These are phyloP conservation scores for Trifolium subterraneum DNA, from an alignment of 306 rosid species.

Conservation along the genomic window DNA sequence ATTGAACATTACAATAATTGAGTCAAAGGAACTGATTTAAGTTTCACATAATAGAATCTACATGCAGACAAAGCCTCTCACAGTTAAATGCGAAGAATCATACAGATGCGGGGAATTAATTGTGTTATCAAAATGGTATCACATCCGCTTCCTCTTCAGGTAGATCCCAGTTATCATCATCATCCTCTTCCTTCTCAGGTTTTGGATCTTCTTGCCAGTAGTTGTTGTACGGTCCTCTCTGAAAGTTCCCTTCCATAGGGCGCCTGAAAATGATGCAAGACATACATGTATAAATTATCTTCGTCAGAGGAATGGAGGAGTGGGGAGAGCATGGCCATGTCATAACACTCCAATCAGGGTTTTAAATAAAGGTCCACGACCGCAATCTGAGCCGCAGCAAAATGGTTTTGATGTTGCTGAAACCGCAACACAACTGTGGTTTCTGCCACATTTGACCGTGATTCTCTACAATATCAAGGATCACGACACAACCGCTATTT, in stretches of 20 bases:
- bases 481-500: not conserved
- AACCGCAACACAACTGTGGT: not conserved
- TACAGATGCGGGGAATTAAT: constrained; percentile 35
- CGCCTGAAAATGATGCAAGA: constrained; percentile 47
- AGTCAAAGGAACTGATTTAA: constrained; percentile 39
- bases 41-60: constrained; percentile 45
- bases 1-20: constrained; percentile 38
- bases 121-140: constrained; percentile 47
- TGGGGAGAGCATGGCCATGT: not conserved
- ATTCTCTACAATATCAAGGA: not conserved
- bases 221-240: constrained; percentile 14
- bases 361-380: not conserved
- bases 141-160: constrained; percentile 62
- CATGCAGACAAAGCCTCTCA: constrained; percentile 48
- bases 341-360: not conserved
- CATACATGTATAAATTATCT: constrained; percentile 22
- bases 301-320: not conserved
- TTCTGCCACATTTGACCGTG: not conserved
- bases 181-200: constrained; percentile 67
- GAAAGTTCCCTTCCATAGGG: not conserved
- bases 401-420: not conserved
- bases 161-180: constrained; percentile 88
- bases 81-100: constrained; percentile 40
- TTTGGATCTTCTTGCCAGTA: constrained; percentile 41
- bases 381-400: not conserved